A percentile compares a stretch with the other conserved stretches of the same genome.
Conservation (phyloP, 2,329 filamentous ascomycete species). For the Pseudogymnoascus sp. region DNA sequence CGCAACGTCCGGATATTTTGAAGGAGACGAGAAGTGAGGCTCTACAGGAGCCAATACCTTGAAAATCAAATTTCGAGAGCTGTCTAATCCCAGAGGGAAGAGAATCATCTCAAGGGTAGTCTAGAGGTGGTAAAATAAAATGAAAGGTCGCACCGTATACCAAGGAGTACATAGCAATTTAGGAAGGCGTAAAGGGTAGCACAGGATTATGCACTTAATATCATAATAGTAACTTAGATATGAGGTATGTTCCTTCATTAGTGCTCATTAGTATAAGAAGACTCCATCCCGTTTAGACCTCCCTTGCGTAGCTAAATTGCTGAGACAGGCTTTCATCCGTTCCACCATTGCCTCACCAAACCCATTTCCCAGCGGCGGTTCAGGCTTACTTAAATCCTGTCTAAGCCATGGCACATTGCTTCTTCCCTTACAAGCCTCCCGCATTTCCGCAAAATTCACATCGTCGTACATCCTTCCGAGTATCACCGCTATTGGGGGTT, state of each 20-base stretch:
- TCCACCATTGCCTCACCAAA: slow-evolving; percentile 18
- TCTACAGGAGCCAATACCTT: neutral
- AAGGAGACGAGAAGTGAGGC: slow-evolving; percentile 22
- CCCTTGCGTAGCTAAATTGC: slow-evolving; percentile 16
- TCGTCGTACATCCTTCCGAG: slow-evolving; percentile 16
- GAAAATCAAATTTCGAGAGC: neutral
- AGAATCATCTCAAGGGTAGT: neutral
- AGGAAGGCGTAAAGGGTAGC: neutral
- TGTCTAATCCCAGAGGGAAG: neutral
- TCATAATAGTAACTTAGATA: neutral
- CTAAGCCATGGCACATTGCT: slow-evolving; percentile 19
- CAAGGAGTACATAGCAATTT: neutral
- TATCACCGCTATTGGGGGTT: slow-evolving; percentile 10
- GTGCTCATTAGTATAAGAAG: slow-evolving; percentile 14
- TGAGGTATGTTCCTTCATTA: neutral
- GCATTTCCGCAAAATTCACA: slow-evolving; percentile 15
- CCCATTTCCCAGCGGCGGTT: slow-evolving; percentile 16
- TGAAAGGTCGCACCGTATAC: neutral
- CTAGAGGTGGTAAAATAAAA: neutral
- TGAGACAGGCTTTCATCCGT: slow-evolving; percentile 18
- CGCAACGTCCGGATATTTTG: slow-evolving; percentile 21
- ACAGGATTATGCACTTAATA: neutral
- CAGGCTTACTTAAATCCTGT: slow-evolving; percentile 16
- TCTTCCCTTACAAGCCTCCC: slow-evolving; percentile 13
- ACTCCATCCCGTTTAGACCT: slow-evolving; percentile 17